Conservation (phyloP, 768 basidiomycete genomes). For the Boletus patriciae region DNA sequence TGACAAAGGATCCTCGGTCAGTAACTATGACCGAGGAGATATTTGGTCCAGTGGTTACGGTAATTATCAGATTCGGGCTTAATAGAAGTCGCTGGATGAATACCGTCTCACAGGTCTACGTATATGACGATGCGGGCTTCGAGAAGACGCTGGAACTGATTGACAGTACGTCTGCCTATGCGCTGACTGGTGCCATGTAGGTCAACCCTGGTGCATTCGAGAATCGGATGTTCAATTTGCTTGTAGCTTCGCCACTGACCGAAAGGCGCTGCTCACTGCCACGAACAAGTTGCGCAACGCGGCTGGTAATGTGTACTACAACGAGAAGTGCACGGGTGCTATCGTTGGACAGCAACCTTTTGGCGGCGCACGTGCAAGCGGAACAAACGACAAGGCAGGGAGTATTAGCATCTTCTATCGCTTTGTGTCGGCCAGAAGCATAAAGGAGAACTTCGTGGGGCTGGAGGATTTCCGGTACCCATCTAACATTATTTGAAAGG, state of each 20-base stretch:
- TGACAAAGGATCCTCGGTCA: conserved; percentile 86
- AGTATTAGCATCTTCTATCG: conserved; percentile 76
- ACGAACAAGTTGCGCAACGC: conserved; percentile 84
- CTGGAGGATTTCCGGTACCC: conserved; percentile 83
- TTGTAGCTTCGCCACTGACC: conserved; percentile 76
- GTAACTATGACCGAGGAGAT: conserved; percentile 94
- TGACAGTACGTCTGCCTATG: conserved; percentile 84
- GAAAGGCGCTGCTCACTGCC: conserved; percentile 75
- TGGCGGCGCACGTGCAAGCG: conserved; percentile 88
- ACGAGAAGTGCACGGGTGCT: conserved; percentile 98
- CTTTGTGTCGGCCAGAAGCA: conserved; percentile 84
- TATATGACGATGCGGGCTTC: conserved; percentile 85
- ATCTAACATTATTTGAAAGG: conserved; percentile 68
- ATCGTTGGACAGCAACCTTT: conserved; percentile 98
- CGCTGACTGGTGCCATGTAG: conserved; percentile 91
- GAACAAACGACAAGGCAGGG: conserved; percentile 98
- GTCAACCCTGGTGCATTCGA: conserved; percentile 29
- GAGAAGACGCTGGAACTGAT: conserved; percentile 86
- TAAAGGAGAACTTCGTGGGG: conserved; percentile 96
- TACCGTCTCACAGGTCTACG: conserved; percentile 58
- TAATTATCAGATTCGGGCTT: conserved; percentile 33
- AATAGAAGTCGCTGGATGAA: not conserved
- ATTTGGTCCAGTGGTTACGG: conserved; percentile 94
- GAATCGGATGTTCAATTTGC: conserved; percentile 8
- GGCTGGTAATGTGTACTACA: conserved; percentile 97